phyloP scores from a whole-genome alignment of 306 rosid species.

The Corylus heterophylla region DNA sequence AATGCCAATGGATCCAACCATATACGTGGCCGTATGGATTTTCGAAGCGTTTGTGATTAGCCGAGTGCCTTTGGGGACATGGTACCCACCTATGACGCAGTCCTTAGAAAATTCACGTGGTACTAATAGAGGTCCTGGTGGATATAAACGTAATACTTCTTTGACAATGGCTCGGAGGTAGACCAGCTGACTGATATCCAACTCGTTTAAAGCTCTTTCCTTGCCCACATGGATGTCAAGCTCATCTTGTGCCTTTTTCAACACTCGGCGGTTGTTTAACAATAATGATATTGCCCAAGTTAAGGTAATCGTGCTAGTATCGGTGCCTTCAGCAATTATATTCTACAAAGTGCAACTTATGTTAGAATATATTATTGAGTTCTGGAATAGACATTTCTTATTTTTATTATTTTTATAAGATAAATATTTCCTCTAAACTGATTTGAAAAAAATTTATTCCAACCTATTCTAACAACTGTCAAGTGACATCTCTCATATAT shows the following conservation, averaged over 20 bases:
- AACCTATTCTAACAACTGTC: no score
- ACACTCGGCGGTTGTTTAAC: not conserved
- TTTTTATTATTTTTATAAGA: no score
- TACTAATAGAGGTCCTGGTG: constrained; percentile 45
- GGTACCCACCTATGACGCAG: constrained; percentile 41
- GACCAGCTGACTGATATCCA: not conserved
- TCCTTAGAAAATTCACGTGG: constrained; percentile 36
- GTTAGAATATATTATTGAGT: not conserved
- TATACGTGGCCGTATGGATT: not conserved
- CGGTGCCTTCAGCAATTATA: not conserved
- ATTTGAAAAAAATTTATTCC: no score
- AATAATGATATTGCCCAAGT: not conserved
- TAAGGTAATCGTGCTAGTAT: not conserved
- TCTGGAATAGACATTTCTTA: not conserved
- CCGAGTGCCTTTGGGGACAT: not conserved
- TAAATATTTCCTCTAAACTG: no score
- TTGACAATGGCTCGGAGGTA: not conserved
- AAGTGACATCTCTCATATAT: no score
- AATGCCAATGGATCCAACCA: constrained; percentile 46
- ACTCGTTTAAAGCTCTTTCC: constrained; percentile 6
- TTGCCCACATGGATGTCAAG: constrained; percentile 26
- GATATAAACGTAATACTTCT: constrained; percentile 26
- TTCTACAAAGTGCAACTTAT: not conserved
- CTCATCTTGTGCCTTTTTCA: constrained; percentile 18
- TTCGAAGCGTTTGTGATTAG: constrained; percentile 1